Percentiles rank a stretch among this genome's conserved stretches.
phyloP scores from a whole-genome alignment of 75 land plant genomes.

The Ceratopteris richardii region DNA sequence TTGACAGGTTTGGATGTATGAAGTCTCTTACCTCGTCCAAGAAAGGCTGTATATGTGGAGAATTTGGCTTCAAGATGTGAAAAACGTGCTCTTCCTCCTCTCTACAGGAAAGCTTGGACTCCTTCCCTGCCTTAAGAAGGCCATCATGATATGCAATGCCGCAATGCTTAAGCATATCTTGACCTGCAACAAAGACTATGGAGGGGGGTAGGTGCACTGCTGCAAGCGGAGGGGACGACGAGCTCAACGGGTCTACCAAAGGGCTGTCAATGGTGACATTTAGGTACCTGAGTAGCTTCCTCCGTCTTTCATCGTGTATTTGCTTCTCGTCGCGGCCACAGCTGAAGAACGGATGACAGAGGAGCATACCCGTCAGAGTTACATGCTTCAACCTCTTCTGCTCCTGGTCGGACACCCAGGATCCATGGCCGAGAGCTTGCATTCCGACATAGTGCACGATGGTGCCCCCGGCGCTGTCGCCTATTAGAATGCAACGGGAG shows the following conservation, averaged over 20 bases:
- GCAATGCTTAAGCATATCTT: slow-evolving; percentile 53
- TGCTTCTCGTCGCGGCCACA: slow-evolving; percentile 9
- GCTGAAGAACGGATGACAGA: slow-evolving; percentile 40
- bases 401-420: neutral
- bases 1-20: no score
- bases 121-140: slow-evolving; percentile 14
- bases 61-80: slow-evolving; percentile 6
- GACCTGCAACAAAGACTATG: slow-evolving; percentile 40
- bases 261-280: neutral
- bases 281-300: neutral
- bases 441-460: slow-evolving; percentile 8
- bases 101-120: slow-evolving; percentile 4
- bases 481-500: slow-evolving; percentile 3
- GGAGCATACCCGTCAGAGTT: neutral
- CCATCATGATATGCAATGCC: slow-evolving; percentile 35
- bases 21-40: neutral
- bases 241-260: neutral
- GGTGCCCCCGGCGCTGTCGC: slow-evolving; percentile 26
- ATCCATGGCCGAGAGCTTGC: neutral
- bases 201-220: slow-evolving; percentile 26
- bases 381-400: neutral
- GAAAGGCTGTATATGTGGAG: neutral
- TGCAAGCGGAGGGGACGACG: neutral
- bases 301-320: neutral
- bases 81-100: slow-evolving; percentile 9